Base-by-base conservation (phyloP, 352 stramenopile genomes). In the Aphanomyces stellatus region DNA sequence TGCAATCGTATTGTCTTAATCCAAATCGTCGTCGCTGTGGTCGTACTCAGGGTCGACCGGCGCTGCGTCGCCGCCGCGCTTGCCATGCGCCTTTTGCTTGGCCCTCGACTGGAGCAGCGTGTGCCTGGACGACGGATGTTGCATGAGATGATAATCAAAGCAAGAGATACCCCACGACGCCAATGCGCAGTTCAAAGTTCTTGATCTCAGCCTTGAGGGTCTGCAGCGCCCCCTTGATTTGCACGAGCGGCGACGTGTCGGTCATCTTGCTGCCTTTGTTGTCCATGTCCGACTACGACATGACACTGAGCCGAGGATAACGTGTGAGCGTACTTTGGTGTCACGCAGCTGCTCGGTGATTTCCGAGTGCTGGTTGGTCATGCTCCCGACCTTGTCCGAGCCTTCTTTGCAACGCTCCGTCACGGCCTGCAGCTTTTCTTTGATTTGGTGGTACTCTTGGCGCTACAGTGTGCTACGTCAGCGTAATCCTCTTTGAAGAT, bases 191-290 rank as follows among this genome's bases (percentile, higher is more conserved):
- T 41, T 93, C 85, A 68, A 93, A 91, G 69, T 76, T 81, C 69
- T 91, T 90, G 71, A 90, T 91, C 69, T 93, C 83, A 28, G 68
- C 53, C 25, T 73, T 78, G 25, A 93, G 81, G 19, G 75, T 82
- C 73, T 90, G 91, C 53, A 93, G 80, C 48, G 83, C 82, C 40
- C 87, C 79, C 66, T 93, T 93, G 77, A 93, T 92, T 51, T 88
- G 75, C 60, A 91, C 85, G 5, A 92, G 81, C 33, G 85, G 85
- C 49, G 81, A 85, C 53, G 85, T 93, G 70, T 93, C 82, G 8
- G 83, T 93, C 85, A 93, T 91, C 71, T 90, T 93, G 71, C 76
- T 85, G 22, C 83, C 83, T 10, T 82, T 83, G 33, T 85, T 80
- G 72, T 92, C 85, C 80, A 91, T 90, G 35, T 87, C 72, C 35